Evolutionary conservation across 1,139 yeast genomes (phyloP).

Genomic region (Taphrina communis): DNA sequence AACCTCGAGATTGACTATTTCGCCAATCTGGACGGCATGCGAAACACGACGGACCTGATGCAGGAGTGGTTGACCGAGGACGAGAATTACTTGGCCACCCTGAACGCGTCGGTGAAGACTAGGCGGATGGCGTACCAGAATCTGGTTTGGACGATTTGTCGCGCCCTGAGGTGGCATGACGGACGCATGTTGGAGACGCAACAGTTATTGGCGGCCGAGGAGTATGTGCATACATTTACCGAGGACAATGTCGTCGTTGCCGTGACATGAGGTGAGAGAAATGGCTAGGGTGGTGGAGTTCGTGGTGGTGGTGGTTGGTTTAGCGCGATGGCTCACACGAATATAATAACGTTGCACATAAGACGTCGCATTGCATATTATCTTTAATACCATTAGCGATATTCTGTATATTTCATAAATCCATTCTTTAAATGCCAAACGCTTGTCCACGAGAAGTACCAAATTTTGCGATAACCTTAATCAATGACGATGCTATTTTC

Average conservation of each 20-base stretch:
- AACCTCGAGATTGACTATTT: conserved; percentile 27
- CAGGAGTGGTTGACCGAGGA: conserved; percentile 23
- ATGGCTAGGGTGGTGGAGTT: not conserved
- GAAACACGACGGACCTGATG: not conserved
- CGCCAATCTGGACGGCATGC: conserved; percentile 30
- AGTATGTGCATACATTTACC: conserved; percentile 10
- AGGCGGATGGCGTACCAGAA: conserved; percentile 35
- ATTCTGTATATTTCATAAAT: not conserved
- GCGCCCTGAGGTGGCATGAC: conserved; percentile 37
- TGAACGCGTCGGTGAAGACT: not conserved
- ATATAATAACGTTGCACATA: not conserved
- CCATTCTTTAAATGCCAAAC: not conserved
- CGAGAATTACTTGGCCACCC: conserved; percentile 14
- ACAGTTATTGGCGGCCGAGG: conserved; percentile 27
- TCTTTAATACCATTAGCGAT: not conserved
- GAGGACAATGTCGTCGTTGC: not conserved
- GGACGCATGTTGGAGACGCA: conserved; percentile 19
- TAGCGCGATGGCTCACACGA: not conserved
- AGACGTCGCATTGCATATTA: not conserved
- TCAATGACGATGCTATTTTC: conserved; percentile 26
- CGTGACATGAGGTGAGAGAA: no score
- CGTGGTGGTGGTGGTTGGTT: not conserved
- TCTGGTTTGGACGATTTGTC: conserved; percentile 30
- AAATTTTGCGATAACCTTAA: not conserved
- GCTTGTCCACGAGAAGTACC: not conserved